A percentile compares a stretch with the other conserved stretches of the same genome.
phyloP scores from a whole-genome alignment of 2,329 filamentous ascomycete genomes.

The Ophiostoma novo-ulmi region DNA sequence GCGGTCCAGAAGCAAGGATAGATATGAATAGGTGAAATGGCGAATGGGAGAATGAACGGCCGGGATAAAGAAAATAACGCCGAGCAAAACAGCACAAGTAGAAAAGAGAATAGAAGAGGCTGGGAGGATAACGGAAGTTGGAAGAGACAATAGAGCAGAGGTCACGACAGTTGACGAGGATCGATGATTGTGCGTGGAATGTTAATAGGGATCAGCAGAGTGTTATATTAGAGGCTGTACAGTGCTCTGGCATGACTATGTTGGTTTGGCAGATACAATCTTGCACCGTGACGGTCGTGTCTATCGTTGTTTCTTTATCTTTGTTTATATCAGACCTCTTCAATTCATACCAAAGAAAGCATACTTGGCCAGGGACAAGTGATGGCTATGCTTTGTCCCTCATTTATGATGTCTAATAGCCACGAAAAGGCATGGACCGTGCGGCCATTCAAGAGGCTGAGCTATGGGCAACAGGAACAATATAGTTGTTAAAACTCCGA shows the following conservation, averaged over 20 bases:
- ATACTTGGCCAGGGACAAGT: background rate
- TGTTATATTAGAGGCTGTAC: too few relatives aligned
- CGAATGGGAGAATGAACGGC: conserved; percentile 1
- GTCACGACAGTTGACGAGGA: background rate
- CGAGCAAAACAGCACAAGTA: background rate
- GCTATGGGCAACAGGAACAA: background rate
- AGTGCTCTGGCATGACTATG: too few relatives aligned
- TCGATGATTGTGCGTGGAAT: background rate
- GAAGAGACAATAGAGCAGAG: background rate
- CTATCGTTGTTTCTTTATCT: background rate
- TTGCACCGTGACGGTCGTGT: background rate
- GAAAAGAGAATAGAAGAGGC: background rate
- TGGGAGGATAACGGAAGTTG: conserved; percentile 1
- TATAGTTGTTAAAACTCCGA: background rate
- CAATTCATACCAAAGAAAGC: background rate
- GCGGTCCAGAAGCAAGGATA: background rate
- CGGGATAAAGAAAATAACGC: background rate
- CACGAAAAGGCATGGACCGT: background rate
- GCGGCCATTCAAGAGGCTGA: background rate
- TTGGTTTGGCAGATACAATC: too few relatives aligned
- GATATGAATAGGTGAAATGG: background rate
- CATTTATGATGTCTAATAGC: background rate
- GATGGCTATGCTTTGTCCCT: background rate
- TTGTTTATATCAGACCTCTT: background rate
- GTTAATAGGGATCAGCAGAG: background rate